phyloP scores from a whole-genome alignment of 179 eudicot species.

The Beta lomatogona region DNA sequence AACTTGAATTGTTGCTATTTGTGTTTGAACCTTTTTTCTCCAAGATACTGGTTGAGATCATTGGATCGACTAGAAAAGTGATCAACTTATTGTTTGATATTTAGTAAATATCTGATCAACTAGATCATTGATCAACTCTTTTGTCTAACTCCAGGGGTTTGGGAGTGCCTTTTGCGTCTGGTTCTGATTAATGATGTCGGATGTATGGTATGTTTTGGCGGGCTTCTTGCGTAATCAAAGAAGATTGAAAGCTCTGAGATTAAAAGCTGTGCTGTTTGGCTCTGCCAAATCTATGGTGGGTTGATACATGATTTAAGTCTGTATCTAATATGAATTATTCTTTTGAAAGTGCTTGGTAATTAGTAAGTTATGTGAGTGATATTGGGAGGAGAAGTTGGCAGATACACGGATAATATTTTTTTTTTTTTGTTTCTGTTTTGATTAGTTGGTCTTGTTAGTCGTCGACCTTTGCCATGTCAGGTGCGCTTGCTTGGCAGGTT shows the following conservation, averaged over 20 bases:
- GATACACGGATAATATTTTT: no score
- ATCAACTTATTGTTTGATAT: no score
- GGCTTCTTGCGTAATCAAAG: background rate
- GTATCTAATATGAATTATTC: background rate
- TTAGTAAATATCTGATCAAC: no score
- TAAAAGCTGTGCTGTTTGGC: background rate
- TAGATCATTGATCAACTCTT: no score
- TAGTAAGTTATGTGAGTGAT: background rate
- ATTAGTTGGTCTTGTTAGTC: conserved; percentile 21
- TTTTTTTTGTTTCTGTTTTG: background rate
- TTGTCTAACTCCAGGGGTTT: background rate
- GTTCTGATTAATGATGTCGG: background rate
- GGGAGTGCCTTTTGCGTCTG: background rate
- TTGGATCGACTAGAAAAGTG: no score
- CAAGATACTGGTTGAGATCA: no score
- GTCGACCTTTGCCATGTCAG: conserved; percentile 78
- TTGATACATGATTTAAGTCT: background rate
- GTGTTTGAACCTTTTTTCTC: no score
- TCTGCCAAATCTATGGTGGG: background rate
- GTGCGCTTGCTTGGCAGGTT: conserved; percentile 90
- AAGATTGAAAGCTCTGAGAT: background rate
- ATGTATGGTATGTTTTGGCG: background rate
- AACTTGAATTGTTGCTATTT: no score
- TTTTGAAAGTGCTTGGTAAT: background rate
- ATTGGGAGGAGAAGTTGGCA: no score